Conservation (phyloP, 2,329 filamentous ascomycete genomes). For the Sphaerostilbella broomeana region DNA sequence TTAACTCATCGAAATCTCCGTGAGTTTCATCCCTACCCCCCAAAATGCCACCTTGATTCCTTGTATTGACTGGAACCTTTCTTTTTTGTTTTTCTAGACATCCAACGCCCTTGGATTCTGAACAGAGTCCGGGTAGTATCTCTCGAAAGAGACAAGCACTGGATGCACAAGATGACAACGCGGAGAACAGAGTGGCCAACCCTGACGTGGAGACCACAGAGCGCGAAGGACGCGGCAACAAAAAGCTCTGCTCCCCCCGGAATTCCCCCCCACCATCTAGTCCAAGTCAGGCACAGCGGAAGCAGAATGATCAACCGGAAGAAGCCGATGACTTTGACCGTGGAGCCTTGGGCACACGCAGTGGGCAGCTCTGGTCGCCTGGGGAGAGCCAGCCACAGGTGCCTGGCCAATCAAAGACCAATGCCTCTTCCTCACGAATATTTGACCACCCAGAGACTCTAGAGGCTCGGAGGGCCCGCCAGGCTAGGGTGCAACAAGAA, state of each 20-base stretch:
- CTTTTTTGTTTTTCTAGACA: not conserved
- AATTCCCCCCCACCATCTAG: slow-evolving; percentile 16
- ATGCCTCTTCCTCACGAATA: not conserved
- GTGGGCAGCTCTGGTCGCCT: slow-evolving; percentile 24
- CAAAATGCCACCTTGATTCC: not conserved
- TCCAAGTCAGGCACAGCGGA: slow-evolving; percentile 15
- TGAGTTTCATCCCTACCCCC: not conserved
- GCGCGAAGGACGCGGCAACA: slow-evolving; percentile 17
- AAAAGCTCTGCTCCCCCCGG: slow-evolving; percentile 25
- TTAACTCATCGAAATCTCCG: slow-evolving; percentile 2
- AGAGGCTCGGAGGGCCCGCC: slow-evolving; percentile 3
- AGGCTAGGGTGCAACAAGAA: not conserved
- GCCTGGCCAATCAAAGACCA: not conserved
- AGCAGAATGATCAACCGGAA: slow-evolving; percentile 13
- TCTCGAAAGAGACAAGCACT: not conserved
- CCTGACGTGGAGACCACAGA: slow-evolving; percentile 10
- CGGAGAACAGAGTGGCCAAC: not conserved
- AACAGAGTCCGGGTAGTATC: not conserved
- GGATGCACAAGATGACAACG: not conserved
- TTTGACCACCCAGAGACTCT: not conserved
- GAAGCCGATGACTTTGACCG: slow-evolving; percentile 20
- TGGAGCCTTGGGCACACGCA: slow-evolving; percentile 17
- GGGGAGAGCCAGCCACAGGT: slow-evolving; percentile 18
- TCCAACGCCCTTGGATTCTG: slow-evolving; percentile 1
- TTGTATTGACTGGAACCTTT: not conserved